Evolutionary conservation across 495 filamentous ascomycete species (phyloP).

Genomic region (Hypoxylon subgilvum): DNA sequence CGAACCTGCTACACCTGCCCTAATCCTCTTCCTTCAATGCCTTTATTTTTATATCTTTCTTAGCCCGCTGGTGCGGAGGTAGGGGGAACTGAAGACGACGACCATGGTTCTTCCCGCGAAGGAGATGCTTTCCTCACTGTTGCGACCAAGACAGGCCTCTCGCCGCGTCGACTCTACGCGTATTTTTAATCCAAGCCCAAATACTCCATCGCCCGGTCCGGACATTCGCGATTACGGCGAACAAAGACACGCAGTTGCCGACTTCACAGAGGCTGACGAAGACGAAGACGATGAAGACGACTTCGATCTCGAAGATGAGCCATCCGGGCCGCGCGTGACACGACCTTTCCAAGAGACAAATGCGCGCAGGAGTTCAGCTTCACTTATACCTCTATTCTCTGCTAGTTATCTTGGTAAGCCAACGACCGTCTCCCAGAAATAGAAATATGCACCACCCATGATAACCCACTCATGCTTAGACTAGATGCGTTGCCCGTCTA

Average conservation of each 20-base stretch:
- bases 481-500: slow-evolving; percentile 75
- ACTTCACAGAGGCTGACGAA: slow-evolving; percentile 62
- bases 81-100: slow-evolving; percentile 26
- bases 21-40: slow-evolving; percentile 15
- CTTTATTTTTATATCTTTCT: slow-evolving; percentile 34
- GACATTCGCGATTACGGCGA: slow-evolving; percentile 44
- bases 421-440: slow-evolving; percentile 11
- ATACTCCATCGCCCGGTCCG: slow-evolving; percentile 44
- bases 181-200: slow-evolving; percentile 40
- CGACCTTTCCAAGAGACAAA: slow-evolving; percentile 39
- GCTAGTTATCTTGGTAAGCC: slow-evolving; percentile 74
- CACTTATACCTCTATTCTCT: slow-evolving; percentile 83
- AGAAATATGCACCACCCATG: neutral
- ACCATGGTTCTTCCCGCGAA: slow-evolving; percentile 36
- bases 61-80: slow-evolving; percentile 27
- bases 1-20: slow-evolving; percentile 11
- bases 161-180: slow-evolving; percentile 33
- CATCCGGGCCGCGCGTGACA: slow-evolving; percentile 35
- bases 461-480: neutral
- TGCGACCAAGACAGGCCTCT: slow-evolving; percentile 48
- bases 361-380: slow-evolving; percentile 57
- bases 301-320: slow-evolving; percentile 59
- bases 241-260: slow-evolving; percentile 60
- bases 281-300: slow-evolving; percentile 57
- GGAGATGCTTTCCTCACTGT: slow-evolving; percentile 53